Evolutionary conservation across 2,329 filamentous ascomycete species (phyloP), one percentile per base, ranked within the genome.

Genomic region (Ophiostoma pallidulum): DNA sequence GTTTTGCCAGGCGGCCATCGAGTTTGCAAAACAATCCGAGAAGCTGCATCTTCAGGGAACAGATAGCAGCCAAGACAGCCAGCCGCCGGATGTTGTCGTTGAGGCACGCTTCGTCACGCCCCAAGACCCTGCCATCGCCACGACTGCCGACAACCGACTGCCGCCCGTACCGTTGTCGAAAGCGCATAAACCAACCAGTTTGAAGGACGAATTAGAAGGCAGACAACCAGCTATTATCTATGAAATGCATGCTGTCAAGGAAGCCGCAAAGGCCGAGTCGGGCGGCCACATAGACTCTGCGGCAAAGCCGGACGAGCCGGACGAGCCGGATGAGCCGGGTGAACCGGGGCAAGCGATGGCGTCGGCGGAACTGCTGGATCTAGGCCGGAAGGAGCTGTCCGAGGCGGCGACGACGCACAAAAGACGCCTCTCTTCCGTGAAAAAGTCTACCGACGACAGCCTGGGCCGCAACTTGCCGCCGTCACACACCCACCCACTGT

Each of bases 401-500:
- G 28, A 29, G 19, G 33, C 18, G 67, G 48, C 61, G 72, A 51
- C 69, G 68, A 47, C 16, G 40, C 22, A 69, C 68, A 47, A 20
- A 35, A 16, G 10, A 10, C n/a, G 29, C 13, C 8, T 33, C 4
- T 13, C 42, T 6, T 33, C 41, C n/a, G 29, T 41, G 9, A 36
- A 41, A 13, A 22, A n/a, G 9, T 67, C 71, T 4, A 66, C 70
- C 29, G 71, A 70, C 20, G 69, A 71, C 14, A 31, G 18, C 0
- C 55, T 78, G 16, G 63, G 65, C 37, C 66, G 61, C 49, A 60
- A 71, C 13, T 73, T 72, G 65, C 81, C 84, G 0, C 78, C 80
- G 1, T 80, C 80, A 8, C 75, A 78, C 53, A 90, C 86, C 2
- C 82, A 90, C 55, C 84, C 86, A 3, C 68, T 94, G 5, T 96